Percentiles rank a stretch among this genome's conserved stretches.
phyloP scores from a whole-genome alignment of 192 early-diverging fungal species.

The Coemansia sp. region DNA sequence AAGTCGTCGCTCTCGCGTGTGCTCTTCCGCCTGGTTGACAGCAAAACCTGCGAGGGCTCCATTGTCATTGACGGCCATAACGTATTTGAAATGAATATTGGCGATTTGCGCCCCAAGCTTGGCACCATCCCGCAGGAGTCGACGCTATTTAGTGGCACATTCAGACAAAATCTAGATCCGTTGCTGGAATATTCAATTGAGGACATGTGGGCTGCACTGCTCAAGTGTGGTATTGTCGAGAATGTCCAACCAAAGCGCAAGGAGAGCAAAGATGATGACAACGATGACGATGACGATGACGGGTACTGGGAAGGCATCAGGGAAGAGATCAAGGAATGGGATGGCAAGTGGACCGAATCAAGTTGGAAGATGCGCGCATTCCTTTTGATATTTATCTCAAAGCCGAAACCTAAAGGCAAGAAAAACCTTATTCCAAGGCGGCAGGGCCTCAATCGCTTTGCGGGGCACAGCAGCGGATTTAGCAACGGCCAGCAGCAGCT shows the following conservation, averaged over 20 bases:
- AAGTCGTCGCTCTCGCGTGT: slow-evolving; percentile 73
- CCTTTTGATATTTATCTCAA: slow-evolving; percentile 6
- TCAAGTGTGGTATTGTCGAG: slow-evolving; percentile 16
- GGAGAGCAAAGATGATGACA: slow-evolving; percentile 6
- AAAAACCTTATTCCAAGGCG: not conserved
- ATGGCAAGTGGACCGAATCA: slow-evolving; percentile 1
- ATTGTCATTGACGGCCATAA: slow-evolving; percentile 75
- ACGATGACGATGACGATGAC: slow-evolving; percentile 27
- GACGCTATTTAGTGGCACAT: slow-evolving; percentile 64
- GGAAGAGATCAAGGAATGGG: slow-evolving; percentile 33
- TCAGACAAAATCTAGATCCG: slow-evolving; percentile 82
- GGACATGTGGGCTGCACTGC: slow-evolving; percentile 69
- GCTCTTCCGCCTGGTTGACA: slow-evolving; percentile 70
- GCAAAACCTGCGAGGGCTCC: slow-evolving; percentile 39
- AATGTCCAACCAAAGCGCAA: slow-evolving; percentile 4
- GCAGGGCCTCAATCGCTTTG: slow-evolving; percentile 10
- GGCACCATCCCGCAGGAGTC: slow-evolving; percentile 74
- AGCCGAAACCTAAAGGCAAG: not conserved
- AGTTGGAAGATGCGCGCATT: slow-evolving; percentile 12
- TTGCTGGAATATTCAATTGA: slow-evolving; percentile 66
- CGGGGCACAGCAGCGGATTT: slow-evolving; percentile 17
- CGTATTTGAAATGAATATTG: slow-evolving; percentile 60
- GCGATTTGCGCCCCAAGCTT: slow-evolving; percentile 57
- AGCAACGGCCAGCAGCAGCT: slow-evolving; percentile 63
- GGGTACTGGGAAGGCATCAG: slow-evolving; percentile 54